These are phyloP conservation scores for Tricholoma flavovirens DNA, from an alignment of 768 basidiomycete species.

Conservation along the genomic window DNA sequence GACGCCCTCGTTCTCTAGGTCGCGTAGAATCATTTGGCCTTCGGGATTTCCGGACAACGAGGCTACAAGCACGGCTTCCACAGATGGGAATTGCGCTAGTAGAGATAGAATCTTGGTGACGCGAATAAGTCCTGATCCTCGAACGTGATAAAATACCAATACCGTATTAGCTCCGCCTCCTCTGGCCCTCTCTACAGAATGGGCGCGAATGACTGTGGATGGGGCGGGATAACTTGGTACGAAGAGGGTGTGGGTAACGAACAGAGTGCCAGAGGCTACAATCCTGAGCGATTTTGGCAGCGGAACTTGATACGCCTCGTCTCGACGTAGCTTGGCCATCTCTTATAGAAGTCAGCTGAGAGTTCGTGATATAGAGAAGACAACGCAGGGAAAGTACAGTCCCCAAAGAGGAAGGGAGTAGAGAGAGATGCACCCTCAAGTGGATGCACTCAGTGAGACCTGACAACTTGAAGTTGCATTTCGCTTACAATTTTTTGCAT, in stretches of 20 bases:
- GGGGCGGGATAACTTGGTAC: constrained; percentile 56
- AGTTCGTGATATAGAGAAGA: constrained; percentile 8
- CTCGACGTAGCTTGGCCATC: constrained; percentile 46
- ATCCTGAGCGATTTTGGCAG: constrained; percentile 53
- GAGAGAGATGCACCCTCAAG: background rate
- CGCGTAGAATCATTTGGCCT: constrained; percentile 53
- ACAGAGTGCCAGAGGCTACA: constrained; percentile 75
- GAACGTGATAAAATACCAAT: constrained; percentile 1
- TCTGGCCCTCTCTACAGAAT: constrained; percentile 59
- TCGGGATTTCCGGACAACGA: constrained; percentile 71
- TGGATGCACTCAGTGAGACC: too few relatives aligned
- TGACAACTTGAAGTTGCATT: background rate
- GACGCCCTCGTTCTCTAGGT: constrained; percentile 63
- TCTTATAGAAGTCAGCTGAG: background rate
- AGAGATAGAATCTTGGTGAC: constrained; percentile 50
- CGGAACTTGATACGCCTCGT: constrained; percentile 23
- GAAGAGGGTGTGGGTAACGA: constrained; percentile 67
- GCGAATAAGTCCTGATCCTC: constrained; percentile 3
- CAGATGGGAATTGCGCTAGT: constrained; percentile 61
- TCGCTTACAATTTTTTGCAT: constrained; percentile 7
- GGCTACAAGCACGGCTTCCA: constrained; percentile 68
- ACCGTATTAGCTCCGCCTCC: constrained; percentile 70
- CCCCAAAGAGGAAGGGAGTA: background rate
- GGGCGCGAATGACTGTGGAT: constrained; percentile 57
- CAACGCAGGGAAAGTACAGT: background rate